A percentile compares a stretch with the other conserved stretches of the same genome.
Evolutionary conservation across 2,329 filamentous ascomycete genomes (phyloP).

Genomic region (Achaetomium macrosporum): DNA sequence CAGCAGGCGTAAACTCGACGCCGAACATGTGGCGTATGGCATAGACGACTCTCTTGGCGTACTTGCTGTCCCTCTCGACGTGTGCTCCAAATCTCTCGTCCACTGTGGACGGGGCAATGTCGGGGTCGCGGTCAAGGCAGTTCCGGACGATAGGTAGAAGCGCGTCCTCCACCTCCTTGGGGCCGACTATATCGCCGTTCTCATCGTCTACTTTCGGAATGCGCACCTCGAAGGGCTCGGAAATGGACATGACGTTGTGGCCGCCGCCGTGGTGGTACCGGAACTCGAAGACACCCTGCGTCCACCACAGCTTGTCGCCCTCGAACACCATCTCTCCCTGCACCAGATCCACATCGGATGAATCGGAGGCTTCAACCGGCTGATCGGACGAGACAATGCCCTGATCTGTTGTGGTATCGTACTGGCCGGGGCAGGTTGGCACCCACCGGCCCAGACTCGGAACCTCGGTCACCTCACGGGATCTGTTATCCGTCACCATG

Average conservation of each 20-base stretch:
- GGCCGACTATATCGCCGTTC: slow-evolving; percentile 49
- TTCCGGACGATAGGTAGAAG: slow-evolving; percentile 81
- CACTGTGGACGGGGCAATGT: slow-evolving; percentile 74
- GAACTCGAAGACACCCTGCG: slow-evolving; percentile 91
- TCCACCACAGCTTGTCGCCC: slow-evolving; percentile 97
- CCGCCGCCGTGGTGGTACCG: slow-evolving; percentile 91
- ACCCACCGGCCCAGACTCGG: slow-evolving; percentile 86
- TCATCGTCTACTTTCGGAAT: slow-evolving; percentile 76
- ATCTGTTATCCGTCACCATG: slow-evolving; percentile 89
- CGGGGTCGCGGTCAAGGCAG: slow-evolving; percentile 85
- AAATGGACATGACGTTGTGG: slow-evolving; percentile 91
- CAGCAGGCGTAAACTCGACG: slow-evolving; percentile 87
- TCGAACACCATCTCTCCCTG: slow-evolving; percentile 80
- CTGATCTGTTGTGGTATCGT: slow-evolving; percentile 68
- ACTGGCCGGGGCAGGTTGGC: slow-evolving; percentile 69
- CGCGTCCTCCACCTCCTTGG: slow-evolving; percentile 61
- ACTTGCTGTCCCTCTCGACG: slow-evolving; percentile 83
- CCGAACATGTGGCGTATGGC: slow-evolving; percentile 96
- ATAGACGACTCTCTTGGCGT: slow-evolving; percentile 83
- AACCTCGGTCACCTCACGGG: slow-evolving; percentile 75
- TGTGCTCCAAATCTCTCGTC: slow-evolving; percentile 80
- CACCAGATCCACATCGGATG: slow-evolving; percentile 53
- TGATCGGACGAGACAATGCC: slow-evolving; percentile 69
- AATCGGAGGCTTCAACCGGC: slow-evolving; percentile 37
- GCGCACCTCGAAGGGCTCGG: slow-evolving; percentile 84